These are phyloP conservation scores for Cucumis sativus DNA, from an alignment of 306 rosid species.

Conservation along the genomic window DNA sequence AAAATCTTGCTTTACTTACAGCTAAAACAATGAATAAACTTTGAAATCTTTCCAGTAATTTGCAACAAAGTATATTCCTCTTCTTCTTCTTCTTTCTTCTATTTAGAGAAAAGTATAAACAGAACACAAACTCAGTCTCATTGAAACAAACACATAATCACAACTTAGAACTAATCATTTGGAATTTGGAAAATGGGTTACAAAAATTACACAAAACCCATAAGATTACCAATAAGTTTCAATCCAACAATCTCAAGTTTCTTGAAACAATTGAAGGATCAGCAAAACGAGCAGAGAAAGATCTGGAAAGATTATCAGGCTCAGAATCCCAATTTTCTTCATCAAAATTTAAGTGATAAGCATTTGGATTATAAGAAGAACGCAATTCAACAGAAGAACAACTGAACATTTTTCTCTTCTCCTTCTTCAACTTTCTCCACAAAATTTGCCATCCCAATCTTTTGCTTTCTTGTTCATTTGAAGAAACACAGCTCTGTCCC, in stretches of 20 bases:
- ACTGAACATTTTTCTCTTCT: slow-evolving; percentile 2
- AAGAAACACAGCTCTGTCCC: neutral
- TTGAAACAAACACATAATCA: neutral
- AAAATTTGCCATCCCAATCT: neutral
- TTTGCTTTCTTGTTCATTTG: neutral
- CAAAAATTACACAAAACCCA: neutral
- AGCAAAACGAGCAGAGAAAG: slow-evolving; percentile 13
- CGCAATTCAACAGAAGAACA: neutral
- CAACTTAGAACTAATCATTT: neutral
- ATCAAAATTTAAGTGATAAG: slow-evolving; percentile 4
- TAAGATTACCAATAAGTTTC: neutral
- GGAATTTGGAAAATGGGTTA: neutral
- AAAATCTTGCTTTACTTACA: neutral
- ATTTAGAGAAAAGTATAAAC: neutral
- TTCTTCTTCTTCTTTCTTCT: neutral
- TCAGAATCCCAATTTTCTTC: neutral
- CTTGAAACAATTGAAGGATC: neutral
- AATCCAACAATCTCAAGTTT: slow-evolving; percentile 3
- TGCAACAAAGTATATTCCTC: neutral
- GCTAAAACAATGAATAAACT: neutral
- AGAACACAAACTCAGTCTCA: neutral
- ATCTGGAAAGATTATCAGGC: neutral
- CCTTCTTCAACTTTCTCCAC: slow-evolving; percentile 3
- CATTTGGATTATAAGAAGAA: slow-evolving; percentile 1
- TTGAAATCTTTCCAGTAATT: neutral